Evolutionary conservation across 2,329 filamentous ascomycete genomes (phyloP), one percentile per base, ranked within the genome.

Genomic region (Trichoderma sp.): DNA sequence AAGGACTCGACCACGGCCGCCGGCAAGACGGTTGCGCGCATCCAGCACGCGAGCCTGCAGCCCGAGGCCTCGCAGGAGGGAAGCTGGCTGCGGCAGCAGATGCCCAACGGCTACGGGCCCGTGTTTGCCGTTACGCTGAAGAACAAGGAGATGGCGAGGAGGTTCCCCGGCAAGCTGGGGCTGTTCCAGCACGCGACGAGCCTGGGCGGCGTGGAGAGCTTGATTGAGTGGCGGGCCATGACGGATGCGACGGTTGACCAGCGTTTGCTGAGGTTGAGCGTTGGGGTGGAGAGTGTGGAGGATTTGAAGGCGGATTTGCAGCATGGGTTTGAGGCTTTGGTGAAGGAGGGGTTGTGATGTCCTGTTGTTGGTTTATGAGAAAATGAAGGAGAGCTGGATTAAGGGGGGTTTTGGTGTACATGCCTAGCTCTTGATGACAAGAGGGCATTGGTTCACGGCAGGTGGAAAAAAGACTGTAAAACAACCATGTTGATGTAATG

Each of bases 191-290:
- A 99, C 80, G 96, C 96, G 6, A 99, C 96, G 2, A 96, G 92
- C 78, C 81, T 98, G 32, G 96, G 96, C 2, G 95, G 96, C 5
- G 93, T 98, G 11, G 96, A 98, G 86, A 96, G 93, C 76, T 81
- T 98, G 82, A 94, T 99, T 74, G 96, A 99, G 85, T 99, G 96
- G 96, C 86, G 96, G 69, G 88, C 91, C 59, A 96, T 99, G 93
- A 90, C 89, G 69, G 96, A 99, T 83, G 75, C 80, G 3, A 83
- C 78, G 1, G 89, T 96, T 49, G 92, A 96, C 76, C 86, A 84
- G 76, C 84, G 87, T 69, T 79, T 98, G 77, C 76, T 97, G 79
- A 83, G 96, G 63, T 82, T 99, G 34, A 97, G 94, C 78, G 82
- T 97, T 39, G 96, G 96, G 0, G 86, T 97, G 37, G 96, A 99